Percentiles rank a stretch among this genome's conserved stretches.
phyloP scores from a whole-genome alignment of 768 basidiomycete genomes.

The Exidia glandulosa region DNA sequence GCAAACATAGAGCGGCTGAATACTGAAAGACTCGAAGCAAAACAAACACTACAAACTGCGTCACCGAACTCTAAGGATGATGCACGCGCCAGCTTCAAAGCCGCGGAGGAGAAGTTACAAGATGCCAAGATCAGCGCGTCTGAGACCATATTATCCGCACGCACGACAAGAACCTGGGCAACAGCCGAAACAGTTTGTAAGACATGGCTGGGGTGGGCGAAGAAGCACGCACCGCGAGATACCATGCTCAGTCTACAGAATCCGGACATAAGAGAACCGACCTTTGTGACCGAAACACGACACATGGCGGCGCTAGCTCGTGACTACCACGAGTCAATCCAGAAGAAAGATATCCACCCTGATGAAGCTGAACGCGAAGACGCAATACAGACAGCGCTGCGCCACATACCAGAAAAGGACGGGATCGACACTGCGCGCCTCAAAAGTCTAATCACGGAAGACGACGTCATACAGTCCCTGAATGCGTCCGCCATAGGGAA shows the following conservation, averaged over 20 bases:
- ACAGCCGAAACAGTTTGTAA: background rate
- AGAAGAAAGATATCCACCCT: background rate
- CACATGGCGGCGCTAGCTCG: background rate
- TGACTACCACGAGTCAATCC: background rate
- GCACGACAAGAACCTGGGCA: background rate
- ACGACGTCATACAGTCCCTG: background rate
- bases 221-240: background rate
- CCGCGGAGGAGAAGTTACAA: no score
- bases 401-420: background rate
- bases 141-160: no score
- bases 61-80: no score
- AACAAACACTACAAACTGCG: background rate
- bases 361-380: background rate
- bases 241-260: background rate
- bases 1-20: background rate
- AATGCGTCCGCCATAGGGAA: background rate
- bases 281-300: background rate
- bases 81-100: no score
- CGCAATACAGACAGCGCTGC: background rate
- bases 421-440: background rate
- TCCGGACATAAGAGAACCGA: background rate
- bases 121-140: no score
- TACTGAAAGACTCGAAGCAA: background rate
- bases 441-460: background rate
- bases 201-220: background rate